Conservation (phyloP, 2,329 filamentous ascomycete species). For the Fusarium coffeatum region DNA sequence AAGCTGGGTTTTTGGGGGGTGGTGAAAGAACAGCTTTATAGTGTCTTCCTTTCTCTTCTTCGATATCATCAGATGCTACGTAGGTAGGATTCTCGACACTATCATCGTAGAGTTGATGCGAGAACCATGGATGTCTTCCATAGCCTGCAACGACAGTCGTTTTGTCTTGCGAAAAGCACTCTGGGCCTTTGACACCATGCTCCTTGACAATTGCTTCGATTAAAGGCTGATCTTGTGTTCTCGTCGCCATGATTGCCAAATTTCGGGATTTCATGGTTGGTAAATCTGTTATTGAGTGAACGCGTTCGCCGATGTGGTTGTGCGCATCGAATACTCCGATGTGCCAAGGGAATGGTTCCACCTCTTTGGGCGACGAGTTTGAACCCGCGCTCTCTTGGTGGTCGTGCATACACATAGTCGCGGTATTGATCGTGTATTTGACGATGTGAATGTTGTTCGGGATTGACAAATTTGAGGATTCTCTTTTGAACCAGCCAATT, state of each 20-base stretch:
- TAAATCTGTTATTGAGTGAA: not conserved
- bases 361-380: not conserved
- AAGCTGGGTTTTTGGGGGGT: constrained; percentile 25
- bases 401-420: constrained; percentile 26
- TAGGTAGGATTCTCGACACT: constrained; percentile 1
- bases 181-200: constrained; percentile 1
- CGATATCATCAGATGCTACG: not conserved
- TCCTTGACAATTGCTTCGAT: constrained; percentile 10
- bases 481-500: not conserved
- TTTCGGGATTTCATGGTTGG: constrained; percentile 27
- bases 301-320: constrained; percentile 40
- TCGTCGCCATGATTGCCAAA: constrained; percentile 41
- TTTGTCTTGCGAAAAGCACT: constrained; percentile 2
- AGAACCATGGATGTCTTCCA: constrained; percentile 45
- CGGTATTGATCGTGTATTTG: not conserved
- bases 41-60: constrained; percentile 31
- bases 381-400: not conserved
- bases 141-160: constrained; percentile 35
- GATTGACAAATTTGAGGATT: not conserved
- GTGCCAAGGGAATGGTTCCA: constrained; percentile 40
- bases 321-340: constrained; percentile 50
- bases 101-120: constrained; percentile 41
- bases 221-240: constrained; percentile 39
- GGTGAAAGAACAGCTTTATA: constrained; percentile 37
- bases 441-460: no score